Conservation (phyloP, 495 filamentous ascomycete genomes). For the Parmelia sp. region DNA sequence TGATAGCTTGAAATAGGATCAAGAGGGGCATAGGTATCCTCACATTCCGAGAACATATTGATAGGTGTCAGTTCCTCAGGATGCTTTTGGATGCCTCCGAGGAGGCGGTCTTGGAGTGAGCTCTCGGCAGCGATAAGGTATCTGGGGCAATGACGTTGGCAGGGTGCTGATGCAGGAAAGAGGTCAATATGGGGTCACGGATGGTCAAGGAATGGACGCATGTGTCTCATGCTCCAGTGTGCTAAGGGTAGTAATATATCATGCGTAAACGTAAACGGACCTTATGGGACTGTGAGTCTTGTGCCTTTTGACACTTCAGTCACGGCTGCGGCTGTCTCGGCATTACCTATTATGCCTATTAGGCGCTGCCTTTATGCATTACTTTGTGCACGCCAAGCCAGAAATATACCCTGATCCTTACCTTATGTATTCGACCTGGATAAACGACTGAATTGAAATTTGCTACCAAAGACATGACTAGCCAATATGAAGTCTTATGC, state of each 20-base stretch:
- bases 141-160: conserved; percentile 9
- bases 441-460: too few relatives aligned
- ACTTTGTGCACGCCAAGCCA: not conserved
- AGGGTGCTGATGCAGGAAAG: not conserved
- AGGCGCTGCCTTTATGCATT: conserved; percentile 5
- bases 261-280: not conserved
- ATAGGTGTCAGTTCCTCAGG: not conserved
- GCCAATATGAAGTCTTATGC: too few relatives aligned
- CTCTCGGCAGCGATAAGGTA: conserved; percentile 15
- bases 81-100: conserved; percentile 2
- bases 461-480: too few relatives aligned
- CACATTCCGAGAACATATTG: conserved; percentile 96
- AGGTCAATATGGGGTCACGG: not conserved
- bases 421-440: too few relatives aligned
- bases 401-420: too few relatives aligned
- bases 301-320: conserved; percentile 8
- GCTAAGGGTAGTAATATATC: not conserved
- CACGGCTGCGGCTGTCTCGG: not conserved
- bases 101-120: conserved; percentile 3
- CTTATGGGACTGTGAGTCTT: too few relatives aligned
- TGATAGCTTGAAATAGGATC: conserved; percentile 20
- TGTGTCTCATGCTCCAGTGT: not conserved
- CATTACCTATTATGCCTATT: not conserved
- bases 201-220: not conserved
- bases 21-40: conserved; percentile 34